Conservation (phyloP, 352 stramenopile species). For the Halophytophthora batemanensis region DNA sequence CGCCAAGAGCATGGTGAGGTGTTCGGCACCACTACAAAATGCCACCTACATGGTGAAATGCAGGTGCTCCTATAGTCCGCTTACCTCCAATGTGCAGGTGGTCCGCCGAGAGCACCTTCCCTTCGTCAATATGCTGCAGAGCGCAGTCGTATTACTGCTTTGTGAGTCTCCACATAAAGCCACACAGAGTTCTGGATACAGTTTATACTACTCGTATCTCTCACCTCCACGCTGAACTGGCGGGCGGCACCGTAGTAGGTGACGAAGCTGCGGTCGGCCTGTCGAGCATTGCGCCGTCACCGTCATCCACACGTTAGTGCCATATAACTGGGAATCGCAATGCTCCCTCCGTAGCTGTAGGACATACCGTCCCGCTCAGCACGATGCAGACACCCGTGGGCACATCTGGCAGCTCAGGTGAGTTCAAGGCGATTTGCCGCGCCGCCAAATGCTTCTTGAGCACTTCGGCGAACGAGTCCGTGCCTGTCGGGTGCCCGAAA, state of each 20-base stretch:
- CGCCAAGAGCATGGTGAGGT: too few relatives aligned
- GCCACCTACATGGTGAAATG: too few relatives aligned
- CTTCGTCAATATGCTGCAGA: slow-evolving; percentile 60
- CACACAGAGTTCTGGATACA: background rate
- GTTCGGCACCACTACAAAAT: too few relatives aligned
- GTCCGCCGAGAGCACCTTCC: slow-evolving; percentile 46
- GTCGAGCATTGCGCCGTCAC: slow-evolving; percentile 2
- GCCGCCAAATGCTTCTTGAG: slow-evolving; percentile 44
- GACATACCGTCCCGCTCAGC: slow-evolving; percentile 52
- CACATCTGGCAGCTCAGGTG: slow-evolving; percentile 27
- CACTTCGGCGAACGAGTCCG: slow-evolving; percentile 40
- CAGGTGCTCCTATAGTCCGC: too few relatives aligned
- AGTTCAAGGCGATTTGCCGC: slow-evolving; percentile 40
- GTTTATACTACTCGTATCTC: background rate
- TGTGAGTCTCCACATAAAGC: background rate
- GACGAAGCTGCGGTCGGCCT: slow-evolving; percentile 80
- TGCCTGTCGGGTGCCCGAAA: too few relatives aligned
- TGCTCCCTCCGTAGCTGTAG: background rate
- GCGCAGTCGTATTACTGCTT: background rate
- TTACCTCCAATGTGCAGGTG: slow-evolving; percentile 79
- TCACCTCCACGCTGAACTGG: slow-evolving; percentile 58
- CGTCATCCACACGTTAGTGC: too few relatives aligned
- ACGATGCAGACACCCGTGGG: slow-evolving; percentile 81
- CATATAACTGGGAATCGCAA: too few relatives aligned
- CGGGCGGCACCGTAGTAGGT: slow-evolving; percentile 76